These are phyloP conservation scores for Geotrichum aggregatum DNA, from an alignment of 1,139 yeast species.

Conservation along the genomic window DNA sequence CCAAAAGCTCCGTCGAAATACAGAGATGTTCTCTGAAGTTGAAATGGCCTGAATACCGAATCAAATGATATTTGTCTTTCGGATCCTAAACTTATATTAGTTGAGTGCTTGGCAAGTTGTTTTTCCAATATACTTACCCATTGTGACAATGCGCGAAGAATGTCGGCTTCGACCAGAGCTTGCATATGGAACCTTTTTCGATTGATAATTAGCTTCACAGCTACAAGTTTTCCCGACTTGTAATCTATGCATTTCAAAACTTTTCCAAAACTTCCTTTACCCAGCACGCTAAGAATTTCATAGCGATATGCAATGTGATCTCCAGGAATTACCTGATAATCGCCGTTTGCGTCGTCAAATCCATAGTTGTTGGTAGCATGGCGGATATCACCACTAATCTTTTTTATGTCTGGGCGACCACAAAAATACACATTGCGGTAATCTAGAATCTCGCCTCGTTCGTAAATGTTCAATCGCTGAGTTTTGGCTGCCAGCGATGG, in stretches of 20 bases:
- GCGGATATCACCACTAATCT: constrained; percentile 44
- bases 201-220: constrained; percentile 73
- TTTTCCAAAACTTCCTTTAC: constrained; percentile 82
- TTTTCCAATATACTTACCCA: constrained; percentile 26
- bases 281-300: constrained; percentile 56
- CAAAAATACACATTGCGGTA: constrained; percentile 44
- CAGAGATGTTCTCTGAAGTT: constrained; percentile 81
- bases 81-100: constrained; percentile 41
- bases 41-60: constrained; percentile 65
- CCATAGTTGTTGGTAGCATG: constrained; percentile 51
- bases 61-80: constrained; percentile 43
- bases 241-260: constrained; percentile 71
- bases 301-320: constrained; percentile 79
- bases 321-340: constrained; percentile 52
- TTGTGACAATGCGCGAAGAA: constrained; percentile 49
- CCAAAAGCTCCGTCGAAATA: constrained; percentile 68
- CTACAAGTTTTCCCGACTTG: constrained; percentile 53
- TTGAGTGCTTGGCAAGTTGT: background rate
- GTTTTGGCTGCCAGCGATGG: constrained; percentile 30
- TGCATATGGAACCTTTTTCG: constrained; percentile 72
- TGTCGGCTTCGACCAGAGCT: constrained; percentile 72
- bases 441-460: constrained; percentile 49
- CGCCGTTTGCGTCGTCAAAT: constrained; percentile 67
- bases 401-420: constrained; percentile 32
- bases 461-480: constrained; percentile 43